phyloP scores from a whole-genome alignment of 1,139 yeast genomes.

The Blastobotrys capitulatus region DNA sequence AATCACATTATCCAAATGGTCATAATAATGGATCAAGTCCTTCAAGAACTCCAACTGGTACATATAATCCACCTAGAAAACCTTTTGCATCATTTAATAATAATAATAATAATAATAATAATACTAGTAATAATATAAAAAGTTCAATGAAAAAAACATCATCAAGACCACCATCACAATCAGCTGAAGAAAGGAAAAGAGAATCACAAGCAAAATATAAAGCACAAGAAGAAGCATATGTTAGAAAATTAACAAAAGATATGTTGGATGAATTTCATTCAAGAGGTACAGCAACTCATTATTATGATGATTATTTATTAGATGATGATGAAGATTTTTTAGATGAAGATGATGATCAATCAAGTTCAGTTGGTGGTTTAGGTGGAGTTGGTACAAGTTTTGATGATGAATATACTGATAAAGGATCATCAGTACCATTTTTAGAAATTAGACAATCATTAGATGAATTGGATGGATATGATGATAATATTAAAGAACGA shows the following conservation, averaged over 20 bases:
- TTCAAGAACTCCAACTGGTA: conserved; percentile 25
- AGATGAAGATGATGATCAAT: conserved; percentile 16
- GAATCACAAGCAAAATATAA: conserved; percentile 32
- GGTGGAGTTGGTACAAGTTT: conserved; percentile 34
- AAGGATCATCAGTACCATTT: conserved; percentile 25
- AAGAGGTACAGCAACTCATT: conserved; percentile 19
- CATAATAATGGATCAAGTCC: conserved; percentile 11
- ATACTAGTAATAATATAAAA: conserved; percentile 6
- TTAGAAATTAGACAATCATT: conserved; percentile 19
- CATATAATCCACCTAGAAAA: conserved; percentile 28
- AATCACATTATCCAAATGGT: conserved; percentile 1
- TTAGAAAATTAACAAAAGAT: conserved; percentile 59
- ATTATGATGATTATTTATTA: conserved; percentile 5
- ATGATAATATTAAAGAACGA: conserved; percentile 64
- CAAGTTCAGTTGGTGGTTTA: conserved; percentile 23
- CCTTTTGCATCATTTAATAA: conserved; percentile 7
- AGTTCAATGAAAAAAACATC: conserved; percentile 7
- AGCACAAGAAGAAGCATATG: conserved; percentile 66
- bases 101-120: no score
- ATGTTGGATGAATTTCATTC: conserved; percentile 52
- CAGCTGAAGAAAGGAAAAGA: conserved; percentile 10
- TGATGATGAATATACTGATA: conserved; percentile 33
- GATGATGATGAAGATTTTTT: conserved; percentile 14
- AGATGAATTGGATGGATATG: conserved; percentile 14
- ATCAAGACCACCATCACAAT: not conserved